Base-by-base conservation (phyloP, 140 eudicot genomes). In the Senecio squalidus region DNA sequence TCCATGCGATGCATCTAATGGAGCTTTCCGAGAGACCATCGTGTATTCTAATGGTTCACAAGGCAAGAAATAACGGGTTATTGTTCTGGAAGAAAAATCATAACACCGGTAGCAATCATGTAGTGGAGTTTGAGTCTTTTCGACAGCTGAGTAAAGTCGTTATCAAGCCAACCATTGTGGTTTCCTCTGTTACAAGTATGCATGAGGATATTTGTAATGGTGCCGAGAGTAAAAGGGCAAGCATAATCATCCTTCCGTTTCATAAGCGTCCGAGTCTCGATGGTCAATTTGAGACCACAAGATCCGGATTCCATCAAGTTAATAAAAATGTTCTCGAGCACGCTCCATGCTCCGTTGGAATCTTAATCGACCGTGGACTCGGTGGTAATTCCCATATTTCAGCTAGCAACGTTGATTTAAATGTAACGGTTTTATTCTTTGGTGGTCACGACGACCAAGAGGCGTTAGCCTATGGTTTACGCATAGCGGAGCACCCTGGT, bases 391-490 rank as follows among this genome's bases (percentile, higher is more conserved):
- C 85, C 0, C 89, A 84, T 21, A 61, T 81, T 13, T 59, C 86
- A 2, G 85, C 89, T 2, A 75, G 89, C 62, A 78, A 67, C 11
- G 94, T 81, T 3, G 28, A 72, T 49, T 81, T 72, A 1, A 65
- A 60, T 5, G 72, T 81, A 23, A 76, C 78, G 0, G 77, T 81
- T 25, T 66, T 78, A 29, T 85, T 81, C 79, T 81, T 85, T n/a
- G 89, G 89, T 9, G 94, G 94, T 4, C 76, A 46, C 3, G 94
- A 85, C 16, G 94, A 85, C 69, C 86, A 70, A 3, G 89, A 84
- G 58, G 94, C 94, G 6, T 72, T 84, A 5, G 68, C 38, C 9
- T 31, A 31, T 3, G 38, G 38, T 7, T 7, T 10, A 7, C 38
- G 38, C 9, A 31, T 31, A 10, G 38, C 38, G 4, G 38, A 31